A percentile compares a stretch with the other conserved stretches of the same genome.
Evolutionary conservation across 331 rosid species (phyloP).

Genomic region (Arachis monticola): DNA sequence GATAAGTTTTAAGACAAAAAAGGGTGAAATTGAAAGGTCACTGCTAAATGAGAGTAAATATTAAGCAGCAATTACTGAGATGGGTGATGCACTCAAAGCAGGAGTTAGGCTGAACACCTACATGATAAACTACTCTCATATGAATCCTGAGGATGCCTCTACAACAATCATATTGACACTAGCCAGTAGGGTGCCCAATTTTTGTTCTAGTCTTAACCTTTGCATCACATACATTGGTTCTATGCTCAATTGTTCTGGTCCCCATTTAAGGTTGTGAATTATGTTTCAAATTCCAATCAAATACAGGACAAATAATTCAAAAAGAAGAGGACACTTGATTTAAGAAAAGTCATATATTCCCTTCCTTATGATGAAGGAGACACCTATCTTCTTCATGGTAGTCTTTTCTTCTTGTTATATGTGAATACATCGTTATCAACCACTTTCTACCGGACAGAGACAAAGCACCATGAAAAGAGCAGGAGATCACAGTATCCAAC

Average conservation of each 20-base stretch:
- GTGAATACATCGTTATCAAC: not conserved
- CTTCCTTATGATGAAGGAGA: not conserved
- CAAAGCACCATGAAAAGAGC: not conserved
- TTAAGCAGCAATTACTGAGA: not conserved
- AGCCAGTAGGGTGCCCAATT: not conserved
- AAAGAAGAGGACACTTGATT: not conserved
- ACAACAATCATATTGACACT: not conserved
- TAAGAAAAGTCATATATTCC: not conserved
- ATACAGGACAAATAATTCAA: not conserved
- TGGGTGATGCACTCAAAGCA: constrained; percentile 1
- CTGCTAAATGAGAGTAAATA: not conserved
- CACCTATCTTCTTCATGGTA: not conserved
- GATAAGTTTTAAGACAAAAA: not conserved
- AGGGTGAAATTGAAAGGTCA: not conserved
- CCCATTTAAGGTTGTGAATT: not conserved
- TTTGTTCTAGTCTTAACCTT: not conserved
- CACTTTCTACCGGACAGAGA: not conserved
- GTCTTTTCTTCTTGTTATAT: not conserved
- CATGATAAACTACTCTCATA: not conserved
- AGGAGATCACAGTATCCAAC: not conserved
- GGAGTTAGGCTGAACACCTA: not conserved
- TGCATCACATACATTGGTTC: not conserved
- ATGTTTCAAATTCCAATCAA: not conserved
- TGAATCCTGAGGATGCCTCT: constrained; percentile 1
- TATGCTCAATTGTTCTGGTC: not conserved